Base-by-base conservation (phyloP, 306 rosid genomes). In the Betula pendula region DNA sequence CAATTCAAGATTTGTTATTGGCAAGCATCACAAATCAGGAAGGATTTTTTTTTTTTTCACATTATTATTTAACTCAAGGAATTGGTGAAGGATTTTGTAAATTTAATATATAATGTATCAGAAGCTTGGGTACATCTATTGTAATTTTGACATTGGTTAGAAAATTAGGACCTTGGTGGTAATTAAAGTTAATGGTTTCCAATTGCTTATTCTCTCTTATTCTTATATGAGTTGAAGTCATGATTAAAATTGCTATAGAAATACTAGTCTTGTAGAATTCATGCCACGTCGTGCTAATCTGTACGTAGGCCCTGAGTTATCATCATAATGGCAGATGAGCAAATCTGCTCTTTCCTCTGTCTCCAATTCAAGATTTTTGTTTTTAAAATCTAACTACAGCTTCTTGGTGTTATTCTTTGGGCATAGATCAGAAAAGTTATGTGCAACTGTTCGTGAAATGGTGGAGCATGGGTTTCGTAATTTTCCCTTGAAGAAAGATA, bases 91-190 rank as follows among this genome's bases (percentile, higher is more conserved):
- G 25, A 17, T 14, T 33, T 17, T 65, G 44, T 8, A 63, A 31
- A 63, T 63, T 6, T 63, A 43, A 33, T 48, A 14, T 49, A 1
- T 24, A 14, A 49, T 24, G 7, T 73, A 24, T 11, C 76, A 7
- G 38, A 43, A 22, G 33, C 4, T 38, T 31, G 69, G 62, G 25
- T 66, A 25, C 69, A n/a, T 43, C 16, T 24, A 58, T 68, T 38
- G 16, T 58, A 77, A 73, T 35, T 24, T 69, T 59, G 70, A 66
- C 27, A 29, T 40, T 77, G 71, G 40, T 51, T 66, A 16, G 38
- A 51, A 27, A n/a, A 22, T 47, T 6, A 19, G 71, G 24, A 31
- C 27, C 9, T 47, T 74, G 14, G 72, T 12, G 44, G 53, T 20
- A 2, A 12, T 56, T 56, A 9, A 56, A 56, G 25, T 20, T 5